These are phyloP conservation scores for Ogataea ganodermae DNA, from an alignment of 805 yeast species.

Conservation along the genomic window DNA sequence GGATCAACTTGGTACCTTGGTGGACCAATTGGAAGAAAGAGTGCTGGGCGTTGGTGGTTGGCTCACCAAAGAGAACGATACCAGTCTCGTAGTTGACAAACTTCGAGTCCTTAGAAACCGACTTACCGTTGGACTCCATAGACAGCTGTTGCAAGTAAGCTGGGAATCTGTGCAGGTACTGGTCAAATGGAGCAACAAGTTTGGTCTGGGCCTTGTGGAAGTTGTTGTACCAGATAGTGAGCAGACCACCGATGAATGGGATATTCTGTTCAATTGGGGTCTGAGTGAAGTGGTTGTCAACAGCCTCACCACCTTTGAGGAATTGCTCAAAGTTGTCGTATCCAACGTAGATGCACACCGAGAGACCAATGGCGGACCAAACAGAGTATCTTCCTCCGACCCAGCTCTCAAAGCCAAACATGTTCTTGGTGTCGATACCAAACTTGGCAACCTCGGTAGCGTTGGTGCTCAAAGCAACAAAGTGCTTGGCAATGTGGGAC, in stretches of 20 bases:
- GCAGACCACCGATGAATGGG: constrained; percentile 89
- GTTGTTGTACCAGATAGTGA: constrained; percentile 98
- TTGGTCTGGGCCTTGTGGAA: constrained; percentile 98
- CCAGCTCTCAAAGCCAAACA: constrained; percentile 99
- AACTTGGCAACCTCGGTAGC: constrained; percentile 88
- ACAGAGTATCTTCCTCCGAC: constrained; percentile 99
- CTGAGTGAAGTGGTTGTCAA: constrained; percentile 84
- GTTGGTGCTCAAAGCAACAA: constrained; percentile 94
- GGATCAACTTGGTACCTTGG: constrained; percentile 97
- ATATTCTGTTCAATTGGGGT: constrained; percentile 90
- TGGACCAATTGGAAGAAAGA: constrained; percentile 99
- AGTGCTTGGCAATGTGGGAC: constrained; percentile 89
- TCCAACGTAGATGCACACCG: constrained; percentile 94
- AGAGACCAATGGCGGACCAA: constrained; percentile 98
- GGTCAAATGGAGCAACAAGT: constrained; percentile 97
- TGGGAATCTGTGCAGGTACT: constrained; percentile 98
- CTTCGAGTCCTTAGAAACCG: constrained; percentile 88
- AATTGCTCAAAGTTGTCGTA: constrained; percentile 89
- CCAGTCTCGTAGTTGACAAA: constrained; percentile 96
- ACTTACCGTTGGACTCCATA: constrained; percentile 99
- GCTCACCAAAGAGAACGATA: constrained; percentile 94
- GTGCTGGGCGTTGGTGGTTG: constrained; percentile 98
- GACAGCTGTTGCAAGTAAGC: constrained; percentile 98
- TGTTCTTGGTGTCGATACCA: constrained; percentile 96
- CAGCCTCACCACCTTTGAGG: constrained; percentile 96